Percentiles rank a stretch among this genome's conserved stretches.
Evolutionary conservation across 331 rosid genomes (phyloP).

Genomic region (Telfairia occidentalis): DNA sequence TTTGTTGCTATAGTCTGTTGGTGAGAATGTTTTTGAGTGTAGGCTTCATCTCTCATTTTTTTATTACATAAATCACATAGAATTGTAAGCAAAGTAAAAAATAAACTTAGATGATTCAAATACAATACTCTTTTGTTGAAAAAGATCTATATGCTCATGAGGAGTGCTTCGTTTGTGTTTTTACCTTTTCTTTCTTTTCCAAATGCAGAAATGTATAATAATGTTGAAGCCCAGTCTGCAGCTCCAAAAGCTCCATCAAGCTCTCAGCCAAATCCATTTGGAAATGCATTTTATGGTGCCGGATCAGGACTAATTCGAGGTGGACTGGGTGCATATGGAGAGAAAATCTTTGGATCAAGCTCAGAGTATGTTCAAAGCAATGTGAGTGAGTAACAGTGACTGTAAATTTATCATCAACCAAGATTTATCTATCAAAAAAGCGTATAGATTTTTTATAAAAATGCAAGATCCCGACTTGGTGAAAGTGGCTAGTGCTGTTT

Average conservation of each 20-base stretch:
- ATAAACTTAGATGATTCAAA: background rate
- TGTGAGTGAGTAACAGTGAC: constrained; percentile 30
- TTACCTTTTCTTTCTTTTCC: background rate
- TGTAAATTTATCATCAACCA: background rate
- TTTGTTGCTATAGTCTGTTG: background rate
- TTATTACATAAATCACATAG: background rate
- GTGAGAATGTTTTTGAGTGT: background rate
- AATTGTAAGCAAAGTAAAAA: background rate
- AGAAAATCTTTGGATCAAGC: constrained; percentile 67
- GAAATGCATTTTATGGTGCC: constrained; percentile 62
- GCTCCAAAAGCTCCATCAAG: constrained; percentile 37
- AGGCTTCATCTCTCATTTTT: background rate
- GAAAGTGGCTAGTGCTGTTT: background rate
- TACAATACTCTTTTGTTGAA: background rate
- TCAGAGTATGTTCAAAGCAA: constrained; percentile 87
- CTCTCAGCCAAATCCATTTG: constrained; percentile 64
- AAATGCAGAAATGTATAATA: constrained; percentile 47
- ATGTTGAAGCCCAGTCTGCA: constrained; percentile 46
- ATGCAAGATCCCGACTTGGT: background rate
- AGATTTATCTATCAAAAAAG: background rate
- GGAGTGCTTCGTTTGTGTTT: background rate
- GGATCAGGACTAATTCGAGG: constrained; percentile 85
- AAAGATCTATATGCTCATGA: background rate
- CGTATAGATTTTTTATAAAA: background rate
- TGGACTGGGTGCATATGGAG: constrained; percentile 90